These are phyloP conservation scores for Hypoxylon sp. DNA, from an alignment of 2,329 filamentous ascomycete species.

Conservation along the genomic window DNA sequence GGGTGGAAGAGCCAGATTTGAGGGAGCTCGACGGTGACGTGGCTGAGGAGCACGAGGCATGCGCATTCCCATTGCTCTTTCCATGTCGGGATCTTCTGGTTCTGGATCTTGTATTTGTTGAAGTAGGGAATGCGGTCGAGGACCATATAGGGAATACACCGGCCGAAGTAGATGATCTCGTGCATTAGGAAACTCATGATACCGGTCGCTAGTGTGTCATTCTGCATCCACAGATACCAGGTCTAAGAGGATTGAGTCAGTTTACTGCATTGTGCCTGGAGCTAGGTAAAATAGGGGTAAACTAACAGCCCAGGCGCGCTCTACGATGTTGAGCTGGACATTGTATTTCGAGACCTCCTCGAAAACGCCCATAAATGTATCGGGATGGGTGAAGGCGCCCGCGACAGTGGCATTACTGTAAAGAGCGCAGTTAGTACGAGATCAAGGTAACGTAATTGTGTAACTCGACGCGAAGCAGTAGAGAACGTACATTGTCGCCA, in stretches of 20 bases:
- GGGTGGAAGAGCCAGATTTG: conserved; percentile 99
- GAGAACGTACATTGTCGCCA: conserved; percentile 52
- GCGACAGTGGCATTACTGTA: conserved; percentile 66
- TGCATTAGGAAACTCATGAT: conserved; percentile 98
- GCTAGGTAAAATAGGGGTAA: conserved; percentile 31
- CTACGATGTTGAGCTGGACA: conserved; percentile 86
- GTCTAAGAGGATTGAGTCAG: conserved; percentile 62
- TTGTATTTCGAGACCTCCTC: conserved; percentile 80
- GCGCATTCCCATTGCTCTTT: conserved; percentile 97
- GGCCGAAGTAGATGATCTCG: conserved; percentile 94
- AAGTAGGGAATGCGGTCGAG: conserved; percentile 91
- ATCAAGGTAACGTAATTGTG: conserved; percentile 13
- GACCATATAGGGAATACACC: conserved; percentile 90
- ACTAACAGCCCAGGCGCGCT: conserved; percentile 89
- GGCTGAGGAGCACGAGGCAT: conserved; percentile 89
- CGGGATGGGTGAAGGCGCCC: conserved; percentile 63
- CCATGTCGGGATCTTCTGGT: conserved; percentile 89
- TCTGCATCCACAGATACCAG: conserved; percentile 99
- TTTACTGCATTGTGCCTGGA: conserved; percentile 23
- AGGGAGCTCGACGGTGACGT: conserved; percentile 97
- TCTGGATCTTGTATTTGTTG: conserved; percentile 95
- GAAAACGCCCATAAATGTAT: conserved; percentile 70
- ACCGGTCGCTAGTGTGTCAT: conserved; percentile 94
- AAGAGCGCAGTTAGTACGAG: conserved; percentile 34
- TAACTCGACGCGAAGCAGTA: conserved; percentile 4